A percentile compares a stretch with the other conserved stretches of the same genome.
Evolutionary conservation across 768 basidiomycete genomes (phyloP).

Genomic region (Pleurotus tuoliensis): DNA sequence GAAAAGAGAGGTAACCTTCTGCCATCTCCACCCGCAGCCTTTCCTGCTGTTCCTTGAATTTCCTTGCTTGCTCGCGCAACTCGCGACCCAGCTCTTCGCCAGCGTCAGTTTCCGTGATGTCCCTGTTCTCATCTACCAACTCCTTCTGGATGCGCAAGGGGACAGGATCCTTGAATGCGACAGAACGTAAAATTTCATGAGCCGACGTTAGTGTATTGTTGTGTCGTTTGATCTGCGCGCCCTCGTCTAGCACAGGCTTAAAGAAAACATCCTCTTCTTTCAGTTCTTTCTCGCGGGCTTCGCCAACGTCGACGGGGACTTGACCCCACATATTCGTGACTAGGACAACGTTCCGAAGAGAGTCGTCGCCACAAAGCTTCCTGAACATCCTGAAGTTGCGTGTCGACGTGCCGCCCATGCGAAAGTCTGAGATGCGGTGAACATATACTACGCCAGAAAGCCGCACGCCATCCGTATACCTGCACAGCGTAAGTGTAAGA

Average conservation of each 20-base stretch:
- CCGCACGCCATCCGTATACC: conserved; percentile 10
- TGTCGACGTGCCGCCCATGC: conserved; percentile 40
- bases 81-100: conserved; percentile 12
- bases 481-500: conserved; percentile 10
- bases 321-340: conserved; percentile 46
- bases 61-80: conserved; percentile 9
- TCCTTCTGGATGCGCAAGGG: conserved; percentile 17
- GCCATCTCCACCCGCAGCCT: conserved; percentile 12
- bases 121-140: conserved; percentile 16
- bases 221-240: conserved; percentile 43
- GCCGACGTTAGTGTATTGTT: conserved; percentile 29
- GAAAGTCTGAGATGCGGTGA: conserved; percentile 49
- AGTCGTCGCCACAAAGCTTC: conserved; percentile 39
- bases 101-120: conserved; percentile 33
- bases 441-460: conserved; percentile 42
- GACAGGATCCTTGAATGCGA: conserved; percentile 16
- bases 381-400: conserved; percentile 46
- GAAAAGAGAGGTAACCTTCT: neutral
- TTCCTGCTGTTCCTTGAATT: conserved; percentile 11
- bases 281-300: conserved; percentile 41
- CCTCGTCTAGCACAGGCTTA: conserved; percentile 47
- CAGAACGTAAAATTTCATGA: conserved; percentile 25
- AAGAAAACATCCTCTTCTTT: conserved; percentile 40
- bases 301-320: conserved; percentile 29
- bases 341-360: conserved; percentile 43